Conservation (phyloP, 805 yeast species). For the Pichia gijzeniarum region DNA sequence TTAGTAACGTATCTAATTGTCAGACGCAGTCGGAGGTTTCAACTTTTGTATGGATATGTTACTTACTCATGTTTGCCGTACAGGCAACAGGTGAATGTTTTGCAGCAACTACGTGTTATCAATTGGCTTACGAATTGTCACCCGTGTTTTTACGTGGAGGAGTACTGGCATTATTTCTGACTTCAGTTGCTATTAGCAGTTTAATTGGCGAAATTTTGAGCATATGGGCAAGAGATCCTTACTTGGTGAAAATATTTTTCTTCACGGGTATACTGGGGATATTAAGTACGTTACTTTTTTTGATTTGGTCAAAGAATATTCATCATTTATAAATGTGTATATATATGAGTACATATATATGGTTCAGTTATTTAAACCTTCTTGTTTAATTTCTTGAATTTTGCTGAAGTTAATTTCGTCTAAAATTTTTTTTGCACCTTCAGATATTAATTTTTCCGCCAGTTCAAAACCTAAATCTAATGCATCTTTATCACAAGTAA, state of each 20-base stretch:
- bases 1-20: conserved; percentile 21
- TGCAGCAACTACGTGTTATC: conserved; percentile 45
- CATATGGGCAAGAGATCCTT: conserved; percentile 35
- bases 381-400: conserved; percentile 39
- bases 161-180: conserved; percentile 36
- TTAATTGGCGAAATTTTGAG: conserved; percentile 37
- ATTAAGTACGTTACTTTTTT: conserved; percentile 2
- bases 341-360: too few species aligned
- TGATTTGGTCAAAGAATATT: conserved; percentile 5
- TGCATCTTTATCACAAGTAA: conserved; percentile 50
- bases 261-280: conserved; percentile 32
- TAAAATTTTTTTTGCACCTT: conserved; percentile 80
- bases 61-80: conserved; percentile 31
- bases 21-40: conserved; percentile 18
- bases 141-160: conserved; percentile 46
- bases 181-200: conserved; percentile 41
- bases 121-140: conserved; percentile 47
- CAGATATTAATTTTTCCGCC: conserved; percentile 57
- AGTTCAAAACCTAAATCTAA: conserved; percentile 60
- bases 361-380: conserved; percentile 23
- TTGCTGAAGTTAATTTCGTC: conserved; percentile 72
- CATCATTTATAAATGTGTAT: neutral
- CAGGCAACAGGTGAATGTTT: conserved; percentile 50
- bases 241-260: conserved; percentile 32
- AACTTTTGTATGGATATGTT: conserved; percentile 31